Evolutionary conservation across 495 filamentous ascomycete genomes (phyloP), one percentile per base, ranked within the genome.

Genomic region (Neurospora terricola): DNA sequence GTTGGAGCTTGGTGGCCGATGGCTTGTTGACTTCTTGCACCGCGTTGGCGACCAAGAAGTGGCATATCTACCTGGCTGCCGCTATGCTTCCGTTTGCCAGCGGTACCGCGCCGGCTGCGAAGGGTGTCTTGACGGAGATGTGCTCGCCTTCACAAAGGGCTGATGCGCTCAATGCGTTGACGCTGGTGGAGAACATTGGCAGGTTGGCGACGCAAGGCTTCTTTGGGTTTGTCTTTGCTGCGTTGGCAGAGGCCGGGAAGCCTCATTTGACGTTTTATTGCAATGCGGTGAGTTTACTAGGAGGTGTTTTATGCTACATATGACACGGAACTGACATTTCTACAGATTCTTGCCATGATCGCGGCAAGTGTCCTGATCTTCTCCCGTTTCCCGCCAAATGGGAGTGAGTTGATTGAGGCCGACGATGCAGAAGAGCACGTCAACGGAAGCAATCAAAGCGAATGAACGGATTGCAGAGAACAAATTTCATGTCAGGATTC

Each of bases 61-160:
- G 87, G 86, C 87, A 90, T 72, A 83, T 90, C 21, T 90, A 87
- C 73, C 74, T 88, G 7, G 84, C 83, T 18, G 82, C 83, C 0
- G 82, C 82, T 71, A 70, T 86, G n/a, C 76, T 89, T 1, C 87
- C 87, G 0, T 84, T 89, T 38, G 87, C 84, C 1, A 86, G 87
- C 0, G 87, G 87, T 0, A 85, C 87, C 0, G 87, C 86, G 1
- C 82, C 87, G 2, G 86, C 87, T 0, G 85, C 87, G 16, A 89
- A 89, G 70, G 87, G 87, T 21, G 86, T 87, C 38, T 87, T 89
- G 79, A 83, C 87, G 18, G 85, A 87, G 54, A 83, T 89, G 83
- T 86, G 86, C 45, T 72, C 84, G 4, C 74, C 83, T 2, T 78
- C 78, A 7, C 78, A 85, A 71, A 81, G 87, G 34, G 80, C 82